Conservation (phyloP, 2,329 filamentous ascomycete species). For the Aspergillus chevalieri region DNA sequence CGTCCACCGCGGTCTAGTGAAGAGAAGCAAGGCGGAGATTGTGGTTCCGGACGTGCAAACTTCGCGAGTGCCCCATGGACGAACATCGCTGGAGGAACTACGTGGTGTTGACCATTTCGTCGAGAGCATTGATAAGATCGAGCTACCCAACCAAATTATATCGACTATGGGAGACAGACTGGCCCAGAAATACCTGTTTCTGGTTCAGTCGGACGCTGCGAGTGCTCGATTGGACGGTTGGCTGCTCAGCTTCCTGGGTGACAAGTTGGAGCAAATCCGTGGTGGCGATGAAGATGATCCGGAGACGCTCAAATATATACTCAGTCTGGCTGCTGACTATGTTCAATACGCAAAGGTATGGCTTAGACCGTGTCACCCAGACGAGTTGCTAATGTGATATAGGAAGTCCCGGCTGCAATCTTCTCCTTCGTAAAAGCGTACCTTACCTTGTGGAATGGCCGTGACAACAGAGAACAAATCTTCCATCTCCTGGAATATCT, state of each 20-base stretch:
- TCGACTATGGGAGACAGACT: constrained; percentile 70
- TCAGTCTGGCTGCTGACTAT: constrained; percentile 29
- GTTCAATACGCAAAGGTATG: constrained; percentile 34
- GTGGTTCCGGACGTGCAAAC: constrained; percentile 67
- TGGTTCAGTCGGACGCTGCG: constrained; percentile 55
- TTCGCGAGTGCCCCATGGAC: constrained; percentile 60
- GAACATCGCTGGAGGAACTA: constrained; percentile 64
- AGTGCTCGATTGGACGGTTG: constrained; percentile 31
- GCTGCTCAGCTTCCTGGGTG: constrained; percentile 34
- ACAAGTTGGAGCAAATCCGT: constrained; percentile 28
- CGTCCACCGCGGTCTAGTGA: constrained; percentile 47
- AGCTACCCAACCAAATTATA: constrained; percentile 74
- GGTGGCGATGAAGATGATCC: constrained; percentile 44
- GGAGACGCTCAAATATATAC: constrained; percentile 30
- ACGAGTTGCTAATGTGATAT: constrained; percentile 3
- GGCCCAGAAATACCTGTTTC: constrained; percentile 66
- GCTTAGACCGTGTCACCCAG: not conserved
- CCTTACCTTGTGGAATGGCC: constrained; percentile 58
- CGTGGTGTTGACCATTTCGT: constrained; percentile 65
- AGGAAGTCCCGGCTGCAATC: constrained; percentile 31
- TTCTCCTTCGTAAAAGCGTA: constrained; percentile 43
- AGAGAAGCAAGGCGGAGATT: constrained; percentile 45
- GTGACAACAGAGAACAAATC: constrained; percentile 44
- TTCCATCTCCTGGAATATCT: constrained; percentile 29
- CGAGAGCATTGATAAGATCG: constrained; percentile 67